Conservation (phyloP, 345 rosid genomes). For the Salix exigua region DNA sequence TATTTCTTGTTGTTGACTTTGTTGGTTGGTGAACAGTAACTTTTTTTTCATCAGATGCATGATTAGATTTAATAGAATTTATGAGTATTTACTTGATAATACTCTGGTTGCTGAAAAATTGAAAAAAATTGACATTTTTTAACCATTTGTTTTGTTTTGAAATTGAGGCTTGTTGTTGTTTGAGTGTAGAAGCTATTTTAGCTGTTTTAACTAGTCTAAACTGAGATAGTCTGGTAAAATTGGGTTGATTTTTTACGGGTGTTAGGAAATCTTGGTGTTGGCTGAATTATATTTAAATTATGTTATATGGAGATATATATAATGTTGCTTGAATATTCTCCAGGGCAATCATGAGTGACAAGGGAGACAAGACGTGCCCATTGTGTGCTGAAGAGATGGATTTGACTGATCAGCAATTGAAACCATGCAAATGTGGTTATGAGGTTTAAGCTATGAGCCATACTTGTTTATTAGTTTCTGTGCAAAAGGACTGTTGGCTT, state of each 20-base stretch:
- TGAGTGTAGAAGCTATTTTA: background rate
- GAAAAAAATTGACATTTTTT: background rate
- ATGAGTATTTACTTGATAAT: background rate
- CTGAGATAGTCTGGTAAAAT: background rate
- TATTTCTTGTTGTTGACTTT: background rate
- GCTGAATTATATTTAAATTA: background rate
- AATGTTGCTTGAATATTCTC: background rate
- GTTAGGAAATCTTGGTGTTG: background rate
- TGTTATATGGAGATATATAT: background rate
- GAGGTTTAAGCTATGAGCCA: constrained; percentile 46
- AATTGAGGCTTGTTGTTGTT: background rate
- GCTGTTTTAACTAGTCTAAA: background rate
- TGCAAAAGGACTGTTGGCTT: background rate
- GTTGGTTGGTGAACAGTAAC: background rate
- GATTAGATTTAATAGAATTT: background rate
- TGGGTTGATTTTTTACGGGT: background rate
- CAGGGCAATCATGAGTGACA: constrained; percentile 67
- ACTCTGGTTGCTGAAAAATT: background rate
- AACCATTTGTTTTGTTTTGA: background rate
- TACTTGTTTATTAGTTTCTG: background rate
- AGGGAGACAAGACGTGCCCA: constrained; percentile 81
- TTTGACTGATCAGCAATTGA: constrained; percentile 86
- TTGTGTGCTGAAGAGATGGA: constrained; percentile 95
- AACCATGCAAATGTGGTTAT: constrained; percentile 93
- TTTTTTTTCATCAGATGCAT: background rate